phyloP scores from a whole-genome alignment of 192 early-diverging fungal species.

The Martensiomyces pterosporus region DNA sequence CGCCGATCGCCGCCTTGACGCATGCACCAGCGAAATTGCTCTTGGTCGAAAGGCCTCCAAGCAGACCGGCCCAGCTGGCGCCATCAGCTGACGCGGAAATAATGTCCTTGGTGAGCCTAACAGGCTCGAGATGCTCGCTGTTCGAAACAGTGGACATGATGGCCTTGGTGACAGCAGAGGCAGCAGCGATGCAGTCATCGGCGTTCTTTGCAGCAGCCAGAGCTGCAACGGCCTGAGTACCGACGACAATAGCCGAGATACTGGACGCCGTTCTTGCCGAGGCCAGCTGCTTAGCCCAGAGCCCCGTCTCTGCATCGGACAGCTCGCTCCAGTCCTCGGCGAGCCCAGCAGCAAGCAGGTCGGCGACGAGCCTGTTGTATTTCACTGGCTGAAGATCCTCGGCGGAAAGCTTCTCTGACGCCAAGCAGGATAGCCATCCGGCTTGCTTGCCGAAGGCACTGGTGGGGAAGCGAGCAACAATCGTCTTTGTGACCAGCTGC shows the following conservation, averaged over 20 bases:
- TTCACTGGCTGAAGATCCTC: constrained; percentile 8
- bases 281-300: constrained; percentile 24
- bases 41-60: constrained; percentile 2
- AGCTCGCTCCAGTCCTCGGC: constrained; percentile 6
- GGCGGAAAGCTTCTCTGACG: background rate
- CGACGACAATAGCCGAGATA: constrained; percentile 19
- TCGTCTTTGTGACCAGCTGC: constrained; percentile 10
- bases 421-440: constrained; percentile 29
- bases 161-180: constrained; percentile 10
- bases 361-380: constrained; percentile 14
- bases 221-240: constrained; percentile 19
- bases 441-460: constrained; percentile 7
- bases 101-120: background rate
- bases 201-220: constrained; percentile 6
- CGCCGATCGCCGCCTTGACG: constrained; percentile 10
- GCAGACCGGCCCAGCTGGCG: constrained; percentile 15
- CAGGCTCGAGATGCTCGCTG: no score
- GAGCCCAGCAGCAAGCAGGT: constrained; percentile 13
- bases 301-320: background rate
- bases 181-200: constrained; percentile 6
- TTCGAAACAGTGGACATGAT: constrained; percentile 3
- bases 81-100: constrained; percentile 4
- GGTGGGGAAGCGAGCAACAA: constrained; percentile 1
- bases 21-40: background rate
- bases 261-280: constrained; percentile 3